phyloP scores from a whole-genome alignment of 192 early-diverging fungal genomes.

The Coemansia sp. region DNA sequence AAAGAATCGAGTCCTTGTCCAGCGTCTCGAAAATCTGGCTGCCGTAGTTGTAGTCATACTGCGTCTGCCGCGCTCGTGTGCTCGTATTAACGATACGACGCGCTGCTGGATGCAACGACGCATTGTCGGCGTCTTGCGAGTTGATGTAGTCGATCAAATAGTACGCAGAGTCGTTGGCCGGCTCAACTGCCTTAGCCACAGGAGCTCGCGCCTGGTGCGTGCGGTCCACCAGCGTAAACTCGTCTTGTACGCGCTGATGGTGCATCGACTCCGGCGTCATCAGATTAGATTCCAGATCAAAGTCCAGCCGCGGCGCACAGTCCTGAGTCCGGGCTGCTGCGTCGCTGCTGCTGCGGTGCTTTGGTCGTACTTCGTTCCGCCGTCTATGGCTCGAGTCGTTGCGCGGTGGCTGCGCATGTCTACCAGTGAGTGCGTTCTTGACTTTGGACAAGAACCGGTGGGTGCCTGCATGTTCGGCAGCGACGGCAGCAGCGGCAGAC shows the following conservation, averaged over 20 bases:
- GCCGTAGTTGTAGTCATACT: conserved; percentile 53
- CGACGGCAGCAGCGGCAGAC: conserved; percentile 1
- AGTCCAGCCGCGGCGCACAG: conserved; percentile 30
- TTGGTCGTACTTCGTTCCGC: not conserved
- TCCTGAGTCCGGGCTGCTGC: not conserved
- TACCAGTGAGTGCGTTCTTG: conserved; percentile 31
- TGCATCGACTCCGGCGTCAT: conserved; percentile 48
- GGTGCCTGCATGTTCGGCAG: conserved; percentile 19
- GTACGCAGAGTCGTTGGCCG: conserved; percentile 33
- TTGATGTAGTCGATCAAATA: conserved; percentile 53
- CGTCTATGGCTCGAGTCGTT: not conserved
- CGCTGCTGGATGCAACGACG: conserved; percentile 15
- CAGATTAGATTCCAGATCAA: conserved; percentile 41
- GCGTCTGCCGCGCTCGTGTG: conserved; percentile 47
- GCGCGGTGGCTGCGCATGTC: conserved; percentile 10
- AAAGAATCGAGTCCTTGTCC: conserved; percentile 42
- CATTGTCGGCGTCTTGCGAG: conserved; percentile 13
- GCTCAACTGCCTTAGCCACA: conserved; percentile 1
- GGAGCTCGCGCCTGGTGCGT: not conserved
- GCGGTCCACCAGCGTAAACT: conserved; percentile 14
- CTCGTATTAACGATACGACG: conserved; percentile 45
- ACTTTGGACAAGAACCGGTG: conserved; percentile 49
- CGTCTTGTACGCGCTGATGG: conserved; percentile 11
- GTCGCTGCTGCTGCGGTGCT: conserved; percentile 13
- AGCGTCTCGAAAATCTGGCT: conserved; percentile 52